These are phyloP conservation scores for Rhizopus stolonifer DNA, from an alignment of 371 early-diverging fungal species.

Conservation along the genomic window DNA sequence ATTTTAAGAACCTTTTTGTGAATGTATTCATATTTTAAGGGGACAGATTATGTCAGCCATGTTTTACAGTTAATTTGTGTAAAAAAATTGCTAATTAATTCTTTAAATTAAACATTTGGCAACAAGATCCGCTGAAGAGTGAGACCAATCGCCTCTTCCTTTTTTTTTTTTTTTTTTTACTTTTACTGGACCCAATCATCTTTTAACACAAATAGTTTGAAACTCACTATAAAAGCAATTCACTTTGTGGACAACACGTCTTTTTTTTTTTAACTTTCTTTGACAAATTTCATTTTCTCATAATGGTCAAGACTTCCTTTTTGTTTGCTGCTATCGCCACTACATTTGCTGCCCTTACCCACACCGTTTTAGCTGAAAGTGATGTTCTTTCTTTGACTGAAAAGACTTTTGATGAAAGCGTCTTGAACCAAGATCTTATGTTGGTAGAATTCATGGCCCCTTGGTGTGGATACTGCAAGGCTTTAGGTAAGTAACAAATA, in stretches of 20 bases:
- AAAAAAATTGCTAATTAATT: no score
- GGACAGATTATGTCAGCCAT: no score
- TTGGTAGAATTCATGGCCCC: slow-evolving; percentile 95
- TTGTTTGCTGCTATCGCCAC: slow-evolving; percentile 42
- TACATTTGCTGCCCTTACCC: slow-evolving; percentile 42
- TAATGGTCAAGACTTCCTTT: slow-evolving; percentile 43
- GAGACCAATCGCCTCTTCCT: no score
- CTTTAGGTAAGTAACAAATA: slow-evolving; percentile 53
- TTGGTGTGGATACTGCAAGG: slow-evolving; percentile 96
- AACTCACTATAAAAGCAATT: neutral
- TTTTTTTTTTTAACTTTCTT: slow-evolving; percentile 9
- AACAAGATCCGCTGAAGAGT: no score
- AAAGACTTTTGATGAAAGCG: slow-evolving; percentile 61
- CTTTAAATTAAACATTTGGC: no score
- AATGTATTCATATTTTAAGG: no score
- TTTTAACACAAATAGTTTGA: slow-evolving; percentile 10
- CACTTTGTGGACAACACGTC: neutral
- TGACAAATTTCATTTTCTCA: neutral
- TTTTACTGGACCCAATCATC: slow-evolving; percentile 10
- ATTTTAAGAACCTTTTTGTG: no score
- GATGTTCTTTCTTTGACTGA: slow-evolving; percentile 73
- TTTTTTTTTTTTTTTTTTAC: no score
- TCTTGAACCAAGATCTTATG: slow-evolving; percentile 66
- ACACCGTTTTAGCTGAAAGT: slow-evolving; percentile 47
- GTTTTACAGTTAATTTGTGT: no score